Evolutionary conservation across 2,329 filamentous ascomycete genomes (phyloP).

Genomic region (Dichotomopilus funicola): DNA sequence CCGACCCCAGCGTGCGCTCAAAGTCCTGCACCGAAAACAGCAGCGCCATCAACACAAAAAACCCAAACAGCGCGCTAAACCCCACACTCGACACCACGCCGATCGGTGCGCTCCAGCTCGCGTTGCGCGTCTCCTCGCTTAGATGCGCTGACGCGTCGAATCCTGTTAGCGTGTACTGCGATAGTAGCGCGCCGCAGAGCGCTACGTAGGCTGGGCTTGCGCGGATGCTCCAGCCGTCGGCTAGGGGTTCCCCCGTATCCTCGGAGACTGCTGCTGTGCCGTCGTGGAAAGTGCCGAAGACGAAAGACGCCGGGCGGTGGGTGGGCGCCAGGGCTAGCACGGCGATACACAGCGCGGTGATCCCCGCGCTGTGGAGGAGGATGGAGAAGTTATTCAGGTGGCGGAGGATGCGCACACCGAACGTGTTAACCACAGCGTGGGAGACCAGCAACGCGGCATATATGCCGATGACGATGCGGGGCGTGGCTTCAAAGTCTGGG

Average conservation of each 20-base stretch:
- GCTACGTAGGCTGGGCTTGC: constrained; percentile 50
- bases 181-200: constrained; percentile 46
- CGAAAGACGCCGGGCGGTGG: constrained; percentile 48
- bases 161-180: constrained; percentile 39
- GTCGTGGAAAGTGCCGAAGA: constrained; percentile 40
- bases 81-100: constrained; percentile 52
- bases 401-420: constrained; percentile 48
- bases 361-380: constrained; percentile 46
- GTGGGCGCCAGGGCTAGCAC: constrained; percentile 51
- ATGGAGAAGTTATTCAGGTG: constrained; percentile 54
- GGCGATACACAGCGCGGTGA: constrained; percentile 47
- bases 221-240: constrained; percentile 44
- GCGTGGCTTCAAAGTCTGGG: constrained; percentile 34
- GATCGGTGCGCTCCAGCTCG: constrained; percentile 50
- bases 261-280: too few relatives aligned
- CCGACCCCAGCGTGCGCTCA: constrained; percentile 37
- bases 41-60: constrained; percentile 51
- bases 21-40: constrained; percentile 56
- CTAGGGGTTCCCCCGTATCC: too few relatives aligned
- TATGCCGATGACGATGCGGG: constrained; percentile 49
- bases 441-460: constrained; percentile 50
- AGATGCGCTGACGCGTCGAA: constrained; percentile 40
- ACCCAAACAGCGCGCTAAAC: constrained; percentile 51
- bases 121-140: constrained; percentile 51
- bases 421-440: constrained; percentile 50